Evolutionary conservation across 2,329 filamentous ascomycete species (phyloP), one percentile per base, ranked within the genome.

Genomic region (Fusarium tuaranense): DNA sequence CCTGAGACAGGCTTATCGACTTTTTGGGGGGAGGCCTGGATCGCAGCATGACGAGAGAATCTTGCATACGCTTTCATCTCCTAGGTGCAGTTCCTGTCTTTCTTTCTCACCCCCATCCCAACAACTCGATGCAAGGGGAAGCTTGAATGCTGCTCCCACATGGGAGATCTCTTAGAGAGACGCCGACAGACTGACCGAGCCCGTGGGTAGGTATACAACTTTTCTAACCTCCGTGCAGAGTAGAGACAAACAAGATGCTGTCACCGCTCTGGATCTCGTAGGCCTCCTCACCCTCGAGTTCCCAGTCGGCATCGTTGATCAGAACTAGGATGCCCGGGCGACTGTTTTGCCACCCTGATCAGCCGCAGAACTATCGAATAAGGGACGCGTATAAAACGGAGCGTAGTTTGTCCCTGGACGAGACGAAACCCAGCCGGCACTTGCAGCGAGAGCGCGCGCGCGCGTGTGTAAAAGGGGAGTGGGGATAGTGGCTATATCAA

Each of bases 271-370:
- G 92, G 68, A 99, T 85, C 83, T 95, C 92, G 81, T 98, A 98
- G 75, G 91, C 89, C 81, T 97, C 95, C 84, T 98, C 96, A 20
- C 95, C 97, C 84, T 98, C 97, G 14, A 99, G 90, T 83, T 98
- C 97, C 97, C 97, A 99, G 83, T 99, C 97, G 30, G 95, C 94
- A 78, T 99, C 97, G 81, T 99, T 99, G 83, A 99, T 97, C 67
- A 99, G 88, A 32, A 98, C 96, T 51, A 99, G 90, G 82, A 99
- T 98, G 4, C 97, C 97, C 7, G 97, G 97, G 63, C 97, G 95
- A 70, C 96, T 98, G 77, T 70, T 73, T 73, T 75, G 79, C 63
- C 81, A 78, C 70, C 10, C 27, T 63, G 53, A 77, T 78, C 69
- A 81, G 81, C 76, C 60, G 65, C 70, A 68, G 59, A 67, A 55